Evolutionary conservation across 2,329 filamentous ascomycete genomes (phyloP), one percentile per base, ranked within the genome.

Genomic region (Scytalidium sp.): DNA sequence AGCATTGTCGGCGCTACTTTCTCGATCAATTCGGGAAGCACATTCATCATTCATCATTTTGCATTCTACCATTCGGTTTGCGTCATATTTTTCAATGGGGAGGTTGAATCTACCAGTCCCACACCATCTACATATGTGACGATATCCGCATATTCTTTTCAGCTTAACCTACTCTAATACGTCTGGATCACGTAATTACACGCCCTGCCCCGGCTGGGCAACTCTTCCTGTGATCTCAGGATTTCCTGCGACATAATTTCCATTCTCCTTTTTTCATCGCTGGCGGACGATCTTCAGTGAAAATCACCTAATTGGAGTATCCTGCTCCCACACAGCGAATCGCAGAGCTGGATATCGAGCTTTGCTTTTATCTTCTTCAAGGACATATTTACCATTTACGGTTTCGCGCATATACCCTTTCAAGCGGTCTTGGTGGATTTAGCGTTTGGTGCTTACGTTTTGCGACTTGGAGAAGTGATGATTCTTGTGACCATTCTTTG

Each of bases 171-270:
- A 19, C 56, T 59, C 51, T 61, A 61, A 61, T 60, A 54, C 59
- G 60, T 60, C 59, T 58, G 59, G 59, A 60, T 41, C 49, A 60
- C 58, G 58, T 61, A 63, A 61, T 60, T 36, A 36, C n/a, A n/a
- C 32, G 32, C 32, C 15, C 17, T 36, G 15, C 5, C 5, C 32
- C 13, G 7, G 15, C 13, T 36, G 32, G 32, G 13, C 5, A 36
- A 15, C 32, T n/a, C 5, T 36, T 36, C 25, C 32, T 36, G 32
- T 36, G 32, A 36, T 36, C 32, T n/a, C 32, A 36, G 5, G 32
- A 36, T 36, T 7, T 15, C n/a, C 32, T 15, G 32, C 32, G 32
- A n/a, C 25, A n/a, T n/a, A n/a, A n/a, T 27, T 27, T 27, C 13
- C 13, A 13, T 27, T 27, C 25, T 36, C 5, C n/a, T 36, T 9